phyloP scores from a whole-genome alignment of 768 basidiomycete species.

The Leucosporidium scottii region DNA sequence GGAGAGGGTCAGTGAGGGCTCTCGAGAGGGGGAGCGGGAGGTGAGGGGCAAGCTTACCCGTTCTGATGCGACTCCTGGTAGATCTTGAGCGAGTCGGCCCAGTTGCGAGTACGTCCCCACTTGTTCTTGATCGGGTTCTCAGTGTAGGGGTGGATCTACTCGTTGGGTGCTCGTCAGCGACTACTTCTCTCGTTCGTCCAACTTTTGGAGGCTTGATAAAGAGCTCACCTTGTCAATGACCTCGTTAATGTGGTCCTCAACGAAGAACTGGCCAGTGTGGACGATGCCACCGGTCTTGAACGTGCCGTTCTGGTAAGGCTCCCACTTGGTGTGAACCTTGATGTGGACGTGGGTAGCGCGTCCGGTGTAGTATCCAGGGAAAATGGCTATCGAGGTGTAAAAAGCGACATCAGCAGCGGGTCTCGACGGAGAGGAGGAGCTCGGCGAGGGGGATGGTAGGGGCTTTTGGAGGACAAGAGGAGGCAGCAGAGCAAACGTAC shows the following conservation, averaged over 20 bases:
- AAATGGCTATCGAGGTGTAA: constrained; percentile 26
- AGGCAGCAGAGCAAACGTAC: not conserved
- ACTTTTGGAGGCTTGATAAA: no score
- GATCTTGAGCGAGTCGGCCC: constrained; percentile 41
- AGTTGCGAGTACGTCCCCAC: constrained; percentile 42
- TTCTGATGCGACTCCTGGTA: constrained; percentile 40
- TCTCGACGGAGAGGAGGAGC: not conserved
- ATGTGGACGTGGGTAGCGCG: constrained; percentile 36
- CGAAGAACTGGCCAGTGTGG: constrained; percentile 42
- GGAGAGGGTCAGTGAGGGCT: no score
- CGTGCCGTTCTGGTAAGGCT: constrained; percentile 34
- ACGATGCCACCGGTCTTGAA: constrained; percentile 33
- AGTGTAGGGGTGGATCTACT: constrained; percentile 34
- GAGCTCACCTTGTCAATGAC: constrained; percentile 38
- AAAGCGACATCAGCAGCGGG: no score
- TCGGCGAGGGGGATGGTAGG: not conserved
- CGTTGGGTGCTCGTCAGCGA: not conserved
- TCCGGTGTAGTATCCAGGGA: constrained; percentile 39
- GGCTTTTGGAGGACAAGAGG: no score
- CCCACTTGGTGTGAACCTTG: constrained; percentile 37
- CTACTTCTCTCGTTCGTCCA: no score
- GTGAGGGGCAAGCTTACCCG: constrained; percentile 9
- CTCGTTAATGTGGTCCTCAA: constrained; percentile 39
- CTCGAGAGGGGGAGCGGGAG: no score
- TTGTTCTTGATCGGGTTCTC: constrained; percentile 39